Conservation (phyloP, 2,329 filamentous ascomycete species). For the Xenoacremonium recifei region DNA sequence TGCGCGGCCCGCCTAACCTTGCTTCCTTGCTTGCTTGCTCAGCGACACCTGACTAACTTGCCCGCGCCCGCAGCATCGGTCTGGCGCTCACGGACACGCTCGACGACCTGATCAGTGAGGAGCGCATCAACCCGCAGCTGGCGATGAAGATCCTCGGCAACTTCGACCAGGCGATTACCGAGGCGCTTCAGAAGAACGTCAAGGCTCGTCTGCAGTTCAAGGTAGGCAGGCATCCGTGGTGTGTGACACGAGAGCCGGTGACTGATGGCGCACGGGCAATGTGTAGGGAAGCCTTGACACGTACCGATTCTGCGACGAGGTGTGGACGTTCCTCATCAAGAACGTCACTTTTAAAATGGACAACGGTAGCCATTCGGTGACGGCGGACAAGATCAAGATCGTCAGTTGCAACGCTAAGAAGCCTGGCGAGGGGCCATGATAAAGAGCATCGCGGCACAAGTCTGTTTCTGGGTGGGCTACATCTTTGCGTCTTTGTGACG, state of each 20-base stretch:
- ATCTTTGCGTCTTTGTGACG: neutral
- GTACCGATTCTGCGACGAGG: conserved; percentile 98
- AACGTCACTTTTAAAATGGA: conserved; percentile 99
- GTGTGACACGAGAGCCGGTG: no score
- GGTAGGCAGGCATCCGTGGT: conserved; percentile 50
- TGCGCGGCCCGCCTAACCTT: no score
- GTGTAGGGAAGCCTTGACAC: conserved; percentile 89
- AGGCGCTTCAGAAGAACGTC: conserved; percentile 88
- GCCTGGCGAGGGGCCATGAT: conserved; percentile 38
- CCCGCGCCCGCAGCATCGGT: conserved; percentile 85
- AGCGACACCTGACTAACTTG: conserved; percentile 24
- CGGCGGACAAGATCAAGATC: conserved; percentile 95
- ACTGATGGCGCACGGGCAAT: conserved; percentile 3
- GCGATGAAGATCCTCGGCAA: conserved; percentile 97
- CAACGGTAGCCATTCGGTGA: conserved; percentile 67
- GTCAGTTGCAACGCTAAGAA: conserved; percentile 94
- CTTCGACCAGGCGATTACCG: conserved; percentile 91
- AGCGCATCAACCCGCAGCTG: conserved; percentile 94
- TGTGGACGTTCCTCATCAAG: conserved; percentile 99
- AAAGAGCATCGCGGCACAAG: no score
- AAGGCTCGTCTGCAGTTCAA: conserved; percentile 92
- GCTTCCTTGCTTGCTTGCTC: conserved; percentile 22
- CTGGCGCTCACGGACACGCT: conserved; percentile 93
- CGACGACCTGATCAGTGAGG: conserved; percentile 91
- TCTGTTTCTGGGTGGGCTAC: no score